Evolutionary conservation across 208 protist genomes (phyloP).

Genomic region (Herpetomonas samuelpessoai): DNA sequence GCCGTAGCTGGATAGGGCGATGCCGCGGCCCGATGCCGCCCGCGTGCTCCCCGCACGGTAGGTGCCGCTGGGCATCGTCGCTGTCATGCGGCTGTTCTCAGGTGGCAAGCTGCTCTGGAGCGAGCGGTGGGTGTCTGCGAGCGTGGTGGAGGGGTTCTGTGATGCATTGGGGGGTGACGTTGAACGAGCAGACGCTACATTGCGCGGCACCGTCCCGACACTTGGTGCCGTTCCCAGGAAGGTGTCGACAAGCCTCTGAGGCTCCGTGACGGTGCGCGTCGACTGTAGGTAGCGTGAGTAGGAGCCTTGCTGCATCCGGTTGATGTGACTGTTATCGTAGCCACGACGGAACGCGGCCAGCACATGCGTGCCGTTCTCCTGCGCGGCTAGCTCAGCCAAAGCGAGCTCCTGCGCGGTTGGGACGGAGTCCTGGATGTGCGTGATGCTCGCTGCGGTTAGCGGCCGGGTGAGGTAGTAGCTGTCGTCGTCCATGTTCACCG

Average conservation of each 20-base stretch:
- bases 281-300: slow-evolving; percentile 73
- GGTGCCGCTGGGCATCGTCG: neutral
- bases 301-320: slow-evolving; percentile 62
- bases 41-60: neutral
- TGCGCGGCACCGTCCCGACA: slow-evolving; percentile 31
- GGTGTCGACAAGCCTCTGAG: slow-evolving; percentile 18
- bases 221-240: slow-evolving; percentile 40
- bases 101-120: neutral
- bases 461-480: slow-evolving; percentile 3
- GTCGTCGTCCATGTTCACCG: too few species aligned
- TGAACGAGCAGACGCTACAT: slow-evolving; percentile 3
- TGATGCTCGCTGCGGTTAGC: neutral
- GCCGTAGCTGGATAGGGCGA: neutral
- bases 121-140: neutral
- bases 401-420: neutral
- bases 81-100: neutral
- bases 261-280: slow-evolving; percentile 25
- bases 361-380: slow-evolving; percentile 1
- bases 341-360: slow-evolving; percentile 46
- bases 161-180: neutral
- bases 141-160: neutral
- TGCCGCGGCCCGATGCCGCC: neutral
- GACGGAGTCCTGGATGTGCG: neutral
- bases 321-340: slow-evolving; percentile 70
- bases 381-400: neutral